Evolutionary conservation across 164 flowering plant species (phyloP), one percentile per base, ranked within the genome.

Genomic region (Platanus orientalis): DNA sequence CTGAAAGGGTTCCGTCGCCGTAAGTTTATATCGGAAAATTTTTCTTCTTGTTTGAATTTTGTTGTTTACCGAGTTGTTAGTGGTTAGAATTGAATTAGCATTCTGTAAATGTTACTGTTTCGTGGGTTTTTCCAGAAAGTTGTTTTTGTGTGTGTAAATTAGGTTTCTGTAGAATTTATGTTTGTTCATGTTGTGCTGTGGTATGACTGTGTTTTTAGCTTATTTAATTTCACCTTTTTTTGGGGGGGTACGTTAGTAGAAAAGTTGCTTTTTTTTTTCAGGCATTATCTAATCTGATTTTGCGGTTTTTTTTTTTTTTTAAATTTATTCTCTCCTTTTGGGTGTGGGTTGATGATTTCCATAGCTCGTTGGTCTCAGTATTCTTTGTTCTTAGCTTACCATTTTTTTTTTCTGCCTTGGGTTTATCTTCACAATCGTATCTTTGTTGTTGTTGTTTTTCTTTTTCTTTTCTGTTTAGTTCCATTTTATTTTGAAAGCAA

Each of bases 1-100:
- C 62, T 23, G 59, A 64, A 44, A 69, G 70, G 42, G 29, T 63
- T 40, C 63, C 68, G 1, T 61, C 61, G 4, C 73, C 76, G 81
- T 82, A 71, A 66, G 80, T 70, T 49, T 5, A 12, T 45, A 7
- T 36, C 42, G 1, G 7, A 10, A 36, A 16, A 12, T 45, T 45
- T 2, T 45, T 45, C 19, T 3, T 16, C 20, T 2, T 17, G 2
- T 17, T 16, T 6, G 10, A 9, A 4, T 32, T 13, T 9, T 40
- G 4, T 52, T 2, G 0, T 25, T 7, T 39, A 21, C 12, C 10
- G 23, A 32, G 21, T 4, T 48, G 6, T 48, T 36, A 36, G 12
- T 36, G 42, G 42, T 3, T 36, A 1, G 42, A 14, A 36, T 7
- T 36, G 42, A 36, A 36, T 36, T 36, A 1, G 9, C 9, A 32